Percentiles rank a stretch among this genome's conserved stretches.
Evolutionary conservation across 2,329 filamentous ascomycete genomes (phyloP).

Genomic region (Pseudogymnoascus sp.): DNA sequence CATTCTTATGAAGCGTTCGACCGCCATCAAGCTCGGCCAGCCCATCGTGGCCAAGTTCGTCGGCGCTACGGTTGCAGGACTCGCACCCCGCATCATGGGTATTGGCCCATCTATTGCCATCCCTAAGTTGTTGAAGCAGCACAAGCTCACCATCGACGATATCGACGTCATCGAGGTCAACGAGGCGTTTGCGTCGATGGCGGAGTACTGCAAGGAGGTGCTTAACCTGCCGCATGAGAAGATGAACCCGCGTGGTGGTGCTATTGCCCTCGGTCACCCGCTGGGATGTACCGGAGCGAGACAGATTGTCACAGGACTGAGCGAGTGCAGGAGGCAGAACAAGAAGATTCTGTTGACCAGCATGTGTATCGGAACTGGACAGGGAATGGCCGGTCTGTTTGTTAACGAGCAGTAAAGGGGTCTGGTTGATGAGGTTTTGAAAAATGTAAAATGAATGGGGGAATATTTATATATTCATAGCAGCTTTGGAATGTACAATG

Average conservation of each 20-base stretch:
- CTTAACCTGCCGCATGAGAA: slow-evolving; percentile 65
- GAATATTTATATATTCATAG: not conserved
- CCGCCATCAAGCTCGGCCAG: slow-evolving; percentile 76
- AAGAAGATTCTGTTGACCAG: slow-evolving; percentile 88
- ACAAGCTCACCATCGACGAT: slow-evolving; percentile 70
- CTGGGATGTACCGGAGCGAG: slow-evolving; percentile 70
- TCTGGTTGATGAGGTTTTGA: not conserved
- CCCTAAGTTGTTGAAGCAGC: slow-evolving; percentile 76
- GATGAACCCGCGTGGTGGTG: slow-evolving; percentile 75
- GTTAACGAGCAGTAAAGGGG: slow-evolving; percentile 45
- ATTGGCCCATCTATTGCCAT: slow-evolving; percentile 72
- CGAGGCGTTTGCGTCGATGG: slow-evolving; percentile 97
- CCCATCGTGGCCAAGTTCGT: slow-evolving; percentile 93
- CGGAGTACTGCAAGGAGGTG: slow-evolving; percentile 78
- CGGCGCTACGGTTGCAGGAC: slow-evolving; percentile 80
- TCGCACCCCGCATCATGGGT: slow-evolving; percentile 93
- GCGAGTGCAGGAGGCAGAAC: slow-evolving; percentile 73
- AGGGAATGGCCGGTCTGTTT: slow-evolving; percentile 62
- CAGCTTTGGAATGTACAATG: not conserved
- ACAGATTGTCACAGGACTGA: slow-evolving; percentile 84
- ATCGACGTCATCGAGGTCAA: slow-evolving; percentile 91
- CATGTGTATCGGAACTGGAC: slow-evolving; percentile 73
- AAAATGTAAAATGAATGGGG: slow-evolving; percentile 1
- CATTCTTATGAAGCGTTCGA: slow-evolving; percentile 89
- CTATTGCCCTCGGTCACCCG: slow-evolving; percentile 76